A percentile compares a stretch with the other conserved stretches of the same genome.
These are phyloP conservation scores for Aspergillus ochraceus DNA, from an alignment of 2,329 filamentous ascomycete species.

Conservation along the genomic window DNA sequence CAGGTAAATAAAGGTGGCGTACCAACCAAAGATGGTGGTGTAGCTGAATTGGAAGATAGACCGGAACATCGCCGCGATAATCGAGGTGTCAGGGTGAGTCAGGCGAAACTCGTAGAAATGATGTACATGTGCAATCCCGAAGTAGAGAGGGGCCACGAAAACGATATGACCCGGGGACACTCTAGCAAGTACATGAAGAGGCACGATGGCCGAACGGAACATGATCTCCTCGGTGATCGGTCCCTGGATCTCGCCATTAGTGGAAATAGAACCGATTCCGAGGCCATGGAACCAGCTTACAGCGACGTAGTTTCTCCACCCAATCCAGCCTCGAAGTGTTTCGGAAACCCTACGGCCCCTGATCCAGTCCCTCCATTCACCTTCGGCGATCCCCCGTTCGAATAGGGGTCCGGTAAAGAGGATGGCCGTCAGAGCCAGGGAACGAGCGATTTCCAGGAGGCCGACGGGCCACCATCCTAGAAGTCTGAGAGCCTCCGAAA, in stretches of 20 bases:
- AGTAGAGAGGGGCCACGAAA: conserved; percentile 82
- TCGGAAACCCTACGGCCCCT: conserved; percentile 56
- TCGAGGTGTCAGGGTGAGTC: conserved; percentile 69
- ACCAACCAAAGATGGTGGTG: conserved; percentile 91
- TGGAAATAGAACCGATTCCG: conserved; percentile 10
- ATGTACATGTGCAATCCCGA: conserved; percentile 89
- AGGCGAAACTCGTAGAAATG: conserved; percentile 94
- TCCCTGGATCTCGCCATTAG: conserved; percentile 53
- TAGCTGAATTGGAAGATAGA: conserved; percentile 84
- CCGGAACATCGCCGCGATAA: conserved; percentile 64
- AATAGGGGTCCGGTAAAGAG: conserved; percentile 85
- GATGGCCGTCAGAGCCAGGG: conserved; percentile 69
- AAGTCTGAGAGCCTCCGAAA: conserved; percentile 61
- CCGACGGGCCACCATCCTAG: conserved; percentile 82
- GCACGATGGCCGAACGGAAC: conserved; percentile 83
- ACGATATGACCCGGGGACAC: conserved; percentile 61
- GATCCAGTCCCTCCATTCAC: conserved; percentile 66
- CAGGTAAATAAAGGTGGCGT: conserved; percentile 84
- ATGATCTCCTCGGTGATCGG: conserved; percentile 91
- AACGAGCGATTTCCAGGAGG: conserved; percentile 61
- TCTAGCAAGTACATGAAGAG: conserved; percentile 73
- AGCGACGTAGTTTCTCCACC: conserved; percentile 83
- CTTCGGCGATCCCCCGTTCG: conserved; percentile 72
- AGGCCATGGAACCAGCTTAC: conserved; percentile 52
- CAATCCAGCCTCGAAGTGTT: conserved; percentile 70